Evolutionary conservation across 164 flowering plant species (phyloP), one percentile per base, ranked within the genome.

Genomic region (Sedum album): DNA sequence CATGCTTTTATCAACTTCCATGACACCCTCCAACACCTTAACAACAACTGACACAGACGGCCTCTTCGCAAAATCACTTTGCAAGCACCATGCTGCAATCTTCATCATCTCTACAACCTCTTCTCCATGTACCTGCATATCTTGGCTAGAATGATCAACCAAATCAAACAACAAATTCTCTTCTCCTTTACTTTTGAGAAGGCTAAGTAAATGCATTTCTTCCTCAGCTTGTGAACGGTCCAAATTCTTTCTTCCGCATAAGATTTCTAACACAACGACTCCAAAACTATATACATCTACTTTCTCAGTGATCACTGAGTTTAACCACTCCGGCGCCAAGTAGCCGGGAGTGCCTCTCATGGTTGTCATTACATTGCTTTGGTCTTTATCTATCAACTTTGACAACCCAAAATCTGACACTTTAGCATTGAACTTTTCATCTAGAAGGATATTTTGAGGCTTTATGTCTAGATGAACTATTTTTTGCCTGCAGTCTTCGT

Each of bases 271-370:
- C 38, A 35, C 38, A 3, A 35, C 38, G 7, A 35, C 7, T 35
- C 38, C 38, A 7, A 35, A 35, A 35, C 38, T 35, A 7, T 35
- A 35, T 7, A 35, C 38, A 7, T 35, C 38, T 35, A 35, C 38
- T 35, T 35, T 35, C 38, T 35, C 72, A 0, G 72, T 69, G 42
- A 73, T 73, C 9, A 53, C 60, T 39, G 72, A 66, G 66, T 48
- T 69, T 10, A 66, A 44, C 76, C 70, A 69, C 35, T 73, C 76
- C 17, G 76, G 76, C 17, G 76, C 76, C 46, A 73, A 20, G 53
- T 73, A 73, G 8, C 76, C 76, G 4, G 69, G 76, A 65, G 76
- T 73, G 53, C 76, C 76, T 69, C 72, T 73, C 72, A 73, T 69
- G 21, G 72, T 66, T 5, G 76, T 73, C 66, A 69, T 51, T 9